Percentiles rank a stretch among this genome's conserved stretches.
Evolutionary conservation across 2,329 filamentous ascomycete species (phyloP).

Genomic region (Cryphonectria nitschkei): DNA sequence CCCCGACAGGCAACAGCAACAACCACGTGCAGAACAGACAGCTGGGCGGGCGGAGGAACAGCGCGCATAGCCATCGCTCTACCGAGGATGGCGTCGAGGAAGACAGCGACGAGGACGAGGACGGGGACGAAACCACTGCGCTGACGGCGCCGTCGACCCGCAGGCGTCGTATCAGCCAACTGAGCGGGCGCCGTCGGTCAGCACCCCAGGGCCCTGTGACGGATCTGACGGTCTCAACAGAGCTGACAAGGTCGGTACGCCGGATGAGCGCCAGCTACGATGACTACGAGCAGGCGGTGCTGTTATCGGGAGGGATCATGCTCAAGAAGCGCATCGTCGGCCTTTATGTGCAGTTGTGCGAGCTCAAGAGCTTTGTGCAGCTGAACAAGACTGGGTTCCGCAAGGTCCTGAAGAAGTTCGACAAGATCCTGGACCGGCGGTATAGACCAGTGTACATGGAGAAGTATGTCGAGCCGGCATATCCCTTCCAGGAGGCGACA

Average conservation of each 20-base stretch:
- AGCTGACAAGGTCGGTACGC: slow-evolving; percentile 59
- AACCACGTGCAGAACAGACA: slow-evolving; percentile 35
- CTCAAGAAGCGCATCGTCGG: slow-evolving; percentile 89
- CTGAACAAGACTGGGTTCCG: slow-evolving; percentile 95
- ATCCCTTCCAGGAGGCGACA: slow-evolving; percentile 78
- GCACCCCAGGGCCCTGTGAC: slow-evolving; percentile 45
- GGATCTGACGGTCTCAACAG: slow-evolving; percentile 66
- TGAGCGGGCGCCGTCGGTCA: slow-evolving; percentile 43
- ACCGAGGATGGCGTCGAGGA: slow-evolving; percentile 64
- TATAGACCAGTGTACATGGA: slow-evolving; percentile 79
- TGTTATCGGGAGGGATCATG: slow-evolving; percentile 73
- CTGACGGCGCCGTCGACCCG: slow-evolving; percentile 56
- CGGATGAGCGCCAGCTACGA: slow-evolving; percentile 73
- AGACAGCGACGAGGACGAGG: slow-evolving; percentile 65
- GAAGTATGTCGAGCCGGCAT: slow-evolving; percentile 73
- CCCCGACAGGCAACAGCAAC: slow-evolving; percentile 33
- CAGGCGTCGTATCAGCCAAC: slow-evolving; percentile 46
- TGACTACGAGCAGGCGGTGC: slow-evolving; percentile 75
- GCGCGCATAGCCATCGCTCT: slow-evolving; percentile 49
- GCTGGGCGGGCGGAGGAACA: slow-evolving; percentile 36
- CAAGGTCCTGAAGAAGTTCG: slow-evolving; percentile 97
- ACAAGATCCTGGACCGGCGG: slow-evolving; percentile 88
- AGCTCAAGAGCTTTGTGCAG: slow-evolving; percentile 93
- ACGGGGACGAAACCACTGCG: slow-evolving; percentile 63
- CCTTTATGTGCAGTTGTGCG: slow-evolving; percentile 89